Evolutionary conservation across 179 eudicot genomes (phyloP), one percentile per base, ranked within the genome.

Genomic region (Kewa caespitosa): DNA sequence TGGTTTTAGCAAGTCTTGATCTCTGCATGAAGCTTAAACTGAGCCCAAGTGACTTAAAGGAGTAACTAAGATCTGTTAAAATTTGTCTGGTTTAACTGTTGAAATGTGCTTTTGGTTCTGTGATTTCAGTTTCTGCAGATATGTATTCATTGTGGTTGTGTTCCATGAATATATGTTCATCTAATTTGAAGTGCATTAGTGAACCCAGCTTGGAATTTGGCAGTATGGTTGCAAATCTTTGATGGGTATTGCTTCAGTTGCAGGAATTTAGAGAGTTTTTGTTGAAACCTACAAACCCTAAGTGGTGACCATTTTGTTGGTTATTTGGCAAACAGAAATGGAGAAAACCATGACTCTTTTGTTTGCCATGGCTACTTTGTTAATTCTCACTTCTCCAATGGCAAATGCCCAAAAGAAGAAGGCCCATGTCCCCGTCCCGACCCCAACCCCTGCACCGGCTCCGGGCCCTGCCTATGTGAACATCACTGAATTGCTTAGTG

Each of bases 361-460:
- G 59, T 54, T 83, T 34, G 78, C 79, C 43, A 75, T n/a, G n/a
- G n/a, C 76, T 70, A 74, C 82, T 69, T 69, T 91, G 74, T 65
- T 86, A 69, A 69, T 87, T 38, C n/a, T 81, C 28, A 77, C 78
- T 74, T 79, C 70, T 76, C 77, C 87, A 55, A 27, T 81, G 65
- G 79, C 83, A 48, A 67, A 75, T 76, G 91, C 87, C 55, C 81
- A 83, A 69, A 81, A n/a, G n/a, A 74, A 46, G 75, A 72, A 50
- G 60, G 62, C 76, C 33, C 75, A 6, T n/a, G 78, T 79, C 3
- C 67, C 89, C 59, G 18, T 72, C 37, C 82, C 82, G 25, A 71
- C 86, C 25, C 97, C 98, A 0, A 92, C 98, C 17, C 96, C 98
- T 0, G 97, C 98, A 18, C 98, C 97, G 0, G 91, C 95, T 3